Evolutionary conservation across 2,329 filamentous ascomycete genomes (phyloP).

Genomic region (Neonectria punicea): DNA sequence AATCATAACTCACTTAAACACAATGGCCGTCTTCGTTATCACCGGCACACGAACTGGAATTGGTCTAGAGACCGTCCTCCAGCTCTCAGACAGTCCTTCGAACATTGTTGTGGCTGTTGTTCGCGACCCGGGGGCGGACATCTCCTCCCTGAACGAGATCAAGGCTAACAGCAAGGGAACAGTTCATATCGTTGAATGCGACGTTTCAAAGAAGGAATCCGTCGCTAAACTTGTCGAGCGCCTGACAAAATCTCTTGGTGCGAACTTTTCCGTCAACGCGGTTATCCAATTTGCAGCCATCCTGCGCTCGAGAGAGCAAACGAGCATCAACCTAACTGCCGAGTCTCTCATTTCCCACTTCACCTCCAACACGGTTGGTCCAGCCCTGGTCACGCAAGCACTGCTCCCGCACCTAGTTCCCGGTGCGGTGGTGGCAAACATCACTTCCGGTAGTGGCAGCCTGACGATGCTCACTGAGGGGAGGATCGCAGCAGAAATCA

Average conservation of each 20-base stretch:
- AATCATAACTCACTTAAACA: too few relatives aligned
- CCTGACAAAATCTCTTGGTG: neutral
- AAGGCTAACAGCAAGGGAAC: neutral
- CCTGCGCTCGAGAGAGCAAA: neutral
- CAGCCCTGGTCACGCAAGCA: neutral
- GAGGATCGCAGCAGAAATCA: neutral
- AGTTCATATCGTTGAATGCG: conserved; percentile 2
- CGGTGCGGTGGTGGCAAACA: neutral
- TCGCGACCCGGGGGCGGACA: neutral
- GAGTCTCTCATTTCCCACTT: neutral
- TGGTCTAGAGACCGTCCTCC: neutral
- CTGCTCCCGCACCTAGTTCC: neutral
- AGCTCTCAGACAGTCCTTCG: neutral
- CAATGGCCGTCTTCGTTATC: too few relatives aligned
- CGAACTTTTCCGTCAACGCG: neutral
- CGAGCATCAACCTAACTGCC: neutral
- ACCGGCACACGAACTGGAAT: neutral
- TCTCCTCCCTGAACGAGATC: neutral
- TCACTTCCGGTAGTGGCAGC: neutral
- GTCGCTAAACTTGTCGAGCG: neutral
- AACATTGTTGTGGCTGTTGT: neutral
- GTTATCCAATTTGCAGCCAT: neutral
- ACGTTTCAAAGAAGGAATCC: neutral
- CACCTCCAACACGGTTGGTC: neutral
- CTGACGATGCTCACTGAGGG: neutral